Evolutionary conservation across 495 filamentous ascomycete species (phyloP), one percentile per base, ranked within the genome.

Genomic region (Tuber microsphaerosporum): DNA sequence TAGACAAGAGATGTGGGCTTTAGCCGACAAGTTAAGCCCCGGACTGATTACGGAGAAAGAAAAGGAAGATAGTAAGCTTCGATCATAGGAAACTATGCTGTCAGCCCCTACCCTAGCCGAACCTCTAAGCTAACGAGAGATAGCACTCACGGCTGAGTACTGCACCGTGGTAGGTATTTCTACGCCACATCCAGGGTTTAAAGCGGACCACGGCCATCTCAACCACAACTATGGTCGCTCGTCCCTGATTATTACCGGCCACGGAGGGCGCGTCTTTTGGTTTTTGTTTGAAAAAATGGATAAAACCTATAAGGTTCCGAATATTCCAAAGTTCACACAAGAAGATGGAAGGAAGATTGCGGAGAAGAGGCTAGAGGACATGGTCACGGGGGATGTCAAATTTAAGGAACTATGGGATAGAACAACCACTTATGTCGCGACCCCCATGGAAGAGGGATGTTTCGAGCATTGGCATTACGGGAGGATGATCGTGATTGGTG

Each of bases 231-330:
- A 81, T 16, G 20, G 43, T 31, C 48, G 41, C 69, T 78, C 75
- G 19, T 65, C 71, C 45, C 19, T 80, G 1, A 71, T 69, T 45
- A 61, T 75, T 41, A 39, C 72, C 16, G 75, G 76, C 71, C 71
- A 74, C 26, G 61, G 71, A 8, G 75, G 74, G 26, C 70, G 22
- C 31, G 51, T 78, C 19, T 81, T 73, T 69, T 80, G 80, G 80
- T 80, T 80, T 42, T 31, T 87, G 19, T 85, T 86, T 71, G 75
- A 83, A 51, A 86, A 86, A 69, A 74, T 87, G 26, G 84, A 85
- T 65, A 78, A 84, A 71, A 79, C 70, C 31, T 83, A 84, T 48
- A 78, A 76, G 26, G 86, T 84, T 70, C 80, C 82, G 8, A 76
- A 85, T 72, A 83, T 82, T 7, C 81, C 84, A 9, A 83, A 84